phyloP scores from a whole-genome alignment of 2,329 filamentous ascomycete species.

The Fusarium stilboides region DNA sequence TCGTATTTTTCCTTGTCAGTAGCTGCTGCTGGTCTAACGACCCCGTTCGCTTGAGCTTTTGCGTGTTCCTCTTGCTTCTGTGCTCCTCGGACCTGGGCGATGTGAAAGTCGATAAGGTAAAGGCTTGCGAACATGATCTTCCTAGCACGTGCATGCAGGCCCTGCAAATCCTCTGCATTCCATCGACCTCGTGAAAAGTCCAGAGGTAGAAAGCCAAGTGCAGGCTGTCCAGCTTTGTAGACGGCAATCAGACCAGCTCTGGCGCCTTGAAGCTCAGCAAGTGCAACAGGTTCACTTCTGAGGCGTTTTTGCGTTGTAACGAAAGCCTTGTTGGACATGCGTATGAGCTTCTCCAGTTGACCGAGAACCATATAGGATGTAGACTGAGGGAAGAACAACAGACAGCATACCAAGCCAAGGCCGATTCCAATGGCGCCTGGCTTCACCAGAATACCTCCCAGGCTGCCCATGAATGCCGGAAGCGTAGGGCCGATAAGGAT shows the following conservation, averaged over 20 bases:
- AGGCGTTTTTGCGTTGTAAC: conserved; percentile 50
- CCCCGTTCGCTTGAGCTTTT: neutral
- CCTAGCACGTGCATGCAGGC: conserved; percentile 55
- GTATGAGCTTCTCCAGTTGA: conserved; percentile 52
- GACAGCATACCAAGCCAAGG: conserved; percentile 59
- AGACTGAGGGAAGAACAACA: conserved; percentile 66
- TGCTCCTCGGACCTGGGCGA: conserved; percentile 49
- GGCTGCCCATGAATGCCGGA: conserved; percentile 15
- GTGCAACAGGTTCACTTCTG: conserved; percentile 30
- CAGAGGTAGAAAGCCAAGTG: conserved; percentile 61
- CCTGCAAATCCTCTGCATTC: conserved; percentile 60
- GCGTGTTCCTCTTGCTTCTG: conserved; percentile 39
- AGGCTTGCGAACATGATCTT: conserved; percentile 54
- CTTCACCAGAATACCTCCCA: conserved; percentile 57
- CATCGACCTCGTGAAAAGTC: conserved; percentile 64
- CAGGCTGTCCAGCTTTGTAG: conserved; percentile 58
- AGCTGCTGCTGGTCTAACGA: neutral
- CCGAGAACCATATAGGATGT: conserved; percentile 62
- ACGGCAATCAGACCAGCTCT: conserved; percentile 51
- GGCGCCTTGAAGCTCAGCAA: conserved; percentile 52
- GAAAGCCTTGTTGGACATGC: conserved; percentile 53
- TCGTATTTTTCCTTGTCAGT: conserved; percentile 31
- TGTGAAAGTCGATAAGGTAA: conserved; percentile 61
- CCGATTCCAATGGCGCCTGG: conserved; percentile 63
- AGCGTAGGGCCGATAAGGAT: conserved; percentile 61